phyloP scores from a whole-genome alignment of 2,329 filamentous ascomycete genomes.

The Clarireedia monteithiana region DNA sequence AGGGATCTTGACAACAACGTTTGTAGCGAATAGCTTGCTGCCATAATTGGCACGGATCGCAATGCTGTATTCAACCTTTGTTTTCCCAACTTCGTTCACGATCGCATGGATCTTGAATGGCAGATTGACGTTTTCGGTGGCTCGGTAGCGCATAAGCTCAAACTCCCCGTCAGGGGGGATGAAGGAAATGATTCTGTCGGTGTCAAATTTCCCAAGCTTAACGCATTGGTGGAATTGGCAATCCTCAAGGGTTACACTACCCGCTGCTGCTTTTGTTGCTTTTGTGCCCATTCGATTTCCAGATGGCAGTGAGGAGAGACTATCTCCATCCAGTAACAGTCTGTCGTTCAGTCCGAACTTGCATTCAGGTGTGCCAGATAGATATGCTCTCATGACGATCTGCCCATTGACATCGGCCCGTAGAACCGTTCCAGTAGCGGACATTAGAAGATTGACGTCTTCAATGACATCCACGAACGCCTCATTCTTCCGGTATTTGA shows the following conservation, averaged over 20 bases:
- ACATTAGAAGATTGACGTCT: conserved; percentile 98
- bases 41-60: conserved; percentile 96
- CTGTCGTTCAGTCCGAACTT: conserved; percentile 98
- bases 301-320: conserved; percentile 55
- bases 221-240: conserved; percentile 99
- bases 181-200: conserved; percentile 93
- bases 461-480: conserved; percentile 99
- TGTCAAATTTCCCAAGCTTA: conserved; percentile 93
- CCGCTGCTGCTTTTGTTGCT: conserved; percentile 89
- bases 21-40: conserved; percentile 92
- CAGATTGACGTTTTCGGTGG: conserved; percentile 96
- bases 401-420: conserved; percentile 95
- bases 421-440: conserved; percentile 89
- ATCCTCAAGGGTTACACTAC: conserved; percentile 91
- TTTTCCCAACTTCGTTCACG: conserved; percentile 93
- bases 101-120: conserved; percentile 99
- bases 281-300: conserved; percentile 77
- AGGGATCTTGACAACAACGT: conserved; percentile 88
- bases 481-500: conserved; percentile 99
- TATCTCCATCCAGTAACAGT: conserved; percentile 75
- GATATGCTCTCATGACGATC: conserved; percentile 97
- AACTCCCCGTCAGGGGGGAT: conserved; percentile 96
- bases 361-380: conserved; percentile 94
- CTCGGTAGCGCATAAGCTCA: conserved; percentile 96
- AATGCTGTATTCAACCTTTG: conserved; percentile 97